A percentile compares a stretch with the other conserved stretches of the same genome.
phyloP scores from a whole-genome alignment of 1,139 yeast species.

The Candida freyschussii region DNA sequence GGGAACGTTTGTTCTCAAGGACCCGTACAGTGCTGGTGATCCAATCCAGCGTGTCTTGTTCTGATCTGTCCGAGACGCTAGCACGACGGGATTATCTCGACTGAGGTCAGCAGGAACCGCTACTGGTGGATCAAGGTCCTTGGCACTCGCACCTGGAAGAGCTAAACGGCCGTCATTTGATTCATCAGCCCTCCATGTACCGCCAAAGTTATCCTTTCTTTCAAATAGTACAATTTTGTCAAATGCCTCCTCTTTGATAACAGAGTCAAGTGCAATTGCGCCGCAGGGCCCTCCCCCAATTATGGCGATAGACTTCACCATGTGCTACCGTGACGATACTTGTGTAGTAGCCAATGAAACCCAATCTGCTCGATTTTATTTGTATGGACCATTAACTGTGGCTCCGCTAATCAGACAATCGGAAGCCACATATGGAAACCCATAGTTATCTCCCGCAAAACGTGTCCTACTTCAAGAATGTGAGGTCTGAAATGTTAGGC shows the following conservation, averaged over 20 bases:
- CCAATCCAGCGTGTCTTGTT: slow-evolving; percentile 1
- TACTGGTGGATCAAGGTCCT: slow-evolving; percentile 14
- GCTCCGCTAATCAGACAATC: no score
- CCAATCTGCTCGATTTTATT: no score
- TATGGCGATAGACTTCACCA: no score
- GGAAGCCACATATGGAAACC: no score
- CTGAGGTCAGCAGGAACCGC: slow-evolving; percentile 7
- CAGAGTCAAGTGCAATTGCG: slow-evolving; percentile 8
- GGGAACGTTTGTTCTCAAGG: slow-evolving; percentile 44
- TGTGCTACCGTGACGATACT: no score
- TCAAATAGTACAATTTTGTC: slow-evolving; percentile 31
- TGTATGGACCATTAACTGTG: no score
- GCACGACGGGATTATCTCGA: not conserved
- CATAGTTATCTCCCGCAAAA: no score
- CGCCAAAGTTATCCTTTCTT: slow-evolving; percentile 29
- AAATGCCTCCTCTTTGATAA: slow-evolving; percentile 21
- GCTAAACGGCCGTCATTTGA: slow-evolving; percentile 14
- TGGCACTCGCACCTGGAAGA: slow-evolving; percentile 17
- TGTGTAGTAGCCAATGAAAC: no score
- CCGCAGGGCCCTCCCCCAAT: slow-evolving; percentile 33
- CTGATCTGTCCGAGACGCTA: not conserved
- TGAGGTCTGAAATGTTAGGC: no score
- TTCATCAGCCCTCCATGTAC: slow-evolving; percentile 29
- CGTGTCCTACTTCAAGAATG: no score
- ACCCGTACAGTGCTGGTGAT: slow-evolving; percentile 33